Conservation (phyloP, 1,139 yeast species). For the Suhomyces yuchorum region DNA sequence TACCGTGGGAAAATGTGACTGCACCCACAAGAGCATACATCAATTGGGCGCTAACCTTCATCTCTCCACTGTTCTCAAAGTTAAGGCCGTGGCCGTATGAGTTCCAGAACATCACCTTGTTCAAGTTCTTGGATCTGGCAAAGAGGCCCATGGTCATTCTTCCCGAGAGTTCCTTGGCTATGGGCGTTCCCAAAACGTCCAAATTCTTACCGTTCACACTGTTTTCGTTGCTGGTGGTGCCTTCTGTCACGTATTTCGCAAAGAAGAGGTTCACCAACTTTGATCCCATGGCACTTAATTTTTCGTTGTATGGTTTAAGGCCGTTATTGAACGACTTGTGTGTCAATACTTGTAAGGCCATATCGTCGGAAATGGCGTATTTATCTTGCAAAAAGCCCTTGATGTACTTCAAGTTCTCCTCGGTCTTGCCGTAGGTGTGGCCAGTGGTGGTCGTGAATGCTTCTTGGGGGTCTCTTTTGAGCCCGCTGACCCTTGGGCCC, state of each 20-base stretch:
- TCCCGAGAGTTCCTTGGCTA: slow-evolving; percentile 54
- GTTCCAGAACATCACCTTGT: slow-evolving; percentile 72
- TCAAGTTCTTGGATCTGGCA: slow-evolving; percentile 51
- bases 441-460: slow-evolving; percentile 63
- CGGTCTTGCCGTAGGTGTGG: slow-evolving; percentile 54
- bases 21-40: slow-evolving; percentile 82
- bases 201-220: slow-evolving; percentile 60
- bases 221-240: slow-evolving; percentile 32
- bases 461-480: slow-evolving; percentile 73
- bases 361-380: slow-evolving; percentile 51
- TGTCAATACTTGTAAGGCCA: slow-evolving; percentile 77
- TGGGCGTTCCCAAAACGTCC: slow-evolving; percentile 61
- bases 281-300: slow-evolving; percentile 75
- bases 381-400: slow-evolving; percentile 48
- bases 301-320: slow-evolving; percentile 83
- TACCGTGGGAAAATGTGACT: slow-evolving; percentile 69
- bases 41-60: slow-evolving; percentile 65
- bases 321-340: slow-evolving; percentile 96
- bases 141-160: slow-evolving; percentile 54
- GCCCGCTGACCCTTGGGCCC: slow-evolving; percentile 70
- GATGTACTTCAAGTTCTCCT: slow-evolving; percentile 50
- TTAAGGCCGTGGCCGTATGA: slow-evolving; percentile 55
- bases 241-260: slow-evolving; percentile 51
- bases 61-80: slow-evolving; percentile 58
- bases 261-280: slow-evolving; percentile 66